These are phyloP conservation scores for Fusarium concolor DNA, from an alignment of 2,329 filamentous ascomycete genomes.

Conservation along the genomic window DNA sequence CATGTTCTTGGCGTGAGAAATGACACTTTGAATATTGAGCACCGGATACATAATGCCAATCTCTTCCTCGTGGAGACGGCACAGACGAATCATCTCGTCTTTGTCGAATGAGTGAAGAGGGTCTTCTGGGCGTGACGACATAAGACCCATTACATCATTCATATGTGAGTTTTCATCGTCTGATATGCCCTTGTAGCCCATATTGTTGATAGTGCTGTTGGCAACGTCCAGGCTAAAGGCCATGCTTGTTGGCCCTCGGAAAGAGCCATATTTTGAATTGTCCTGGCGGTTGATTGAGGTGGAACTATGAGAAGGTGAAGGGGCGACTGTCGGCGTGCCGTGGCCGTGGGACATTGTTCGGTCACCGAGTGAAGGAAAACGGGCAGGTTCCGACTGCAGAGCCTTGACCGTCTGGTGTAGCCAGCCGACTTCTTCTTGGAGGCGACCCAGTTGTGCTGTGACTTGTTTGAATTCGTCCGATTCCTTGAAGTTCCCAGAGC, in stretches of 20 bases:
- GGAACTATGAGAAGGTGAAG: constrained; percentile 58
- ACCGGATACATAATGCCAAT: constrained; percentile 94
- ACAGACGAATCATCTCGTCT: constrained; percentile 83
- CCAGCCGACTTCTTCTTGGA: constrained; percentile 87
- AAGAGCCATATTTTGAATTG: constrained; percentile 69
- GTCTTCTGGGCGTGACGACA: constrained; percentile 64
- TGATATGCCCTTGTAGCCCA: constrained; percentile 80
- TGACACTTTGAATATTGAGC: constrained; percentile 77
- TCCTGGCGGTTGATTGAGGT: constrained; percentile 55
- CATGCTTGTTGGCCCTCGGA: constrained; percentile 86
- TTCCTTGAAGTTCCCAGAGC: constrained; percentile 86
- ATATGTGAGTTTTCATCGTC: constrained; percentile 69
- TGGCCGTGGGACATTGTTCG: constrained; percentile 53
- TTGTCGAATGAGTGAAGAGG: constrained; percentile 83
- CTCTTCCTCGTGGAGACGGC: constrained; percentile 87
- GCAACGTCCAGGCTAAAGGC: constrained; percentile 89
- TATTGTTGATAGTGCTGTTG: constrained; percentile 86
- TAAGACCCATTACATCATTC: constrained; percentile 37
- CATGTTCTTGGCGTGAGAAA: constrained; percentile 75
- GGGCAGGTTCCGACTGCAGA: constrained; percentile 68
- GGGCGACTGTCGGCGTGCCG: constrained; percentile 50
- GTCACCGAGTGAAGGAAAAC: constrained; percentile 59
- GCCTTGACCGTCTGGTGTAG: constrained; percentile 78
- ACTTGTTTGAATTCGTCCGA: constrained; percentile 91
- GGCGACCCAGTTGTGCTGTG: constrained; percentile 75